A percentile compares a stretch with the other conserved stretches of the same genome.
These are phyloP conservation scores for Pseudomicrostroma phylloplanum DNA, from an alignment of 1,284 basidiomycete genomes.

Conservation along the genomic window DNA sequence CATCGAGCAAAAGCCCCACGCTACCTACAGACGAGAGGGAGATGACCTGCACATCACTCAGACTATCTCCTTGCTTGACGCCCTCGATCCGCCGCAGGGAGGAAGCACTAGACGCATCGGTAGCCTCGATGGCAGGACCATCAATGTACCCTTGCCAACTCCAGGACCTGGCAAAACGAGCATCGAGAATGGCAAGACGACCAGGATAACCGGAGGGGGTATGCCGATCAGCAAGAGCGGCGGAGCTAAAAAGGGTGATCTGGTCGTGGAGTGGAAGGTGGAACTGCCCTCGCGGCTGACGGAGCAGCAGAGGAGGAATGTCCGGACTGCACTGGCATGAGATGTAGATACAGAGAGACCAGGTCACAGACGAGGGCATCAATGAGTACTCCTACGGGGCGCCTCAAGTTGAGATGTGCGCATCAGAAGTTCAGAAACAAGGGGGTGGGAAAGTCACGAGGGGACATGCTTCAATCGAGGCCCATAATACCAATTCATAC, in stretches of 20 bases:
- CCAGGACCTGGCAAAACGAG: conserved; percentile 26
- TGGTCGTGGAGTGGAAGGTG: conserved; percentile 46
- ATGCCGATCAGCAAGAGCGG: conserved; percentile 48
- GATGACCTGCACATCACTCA: conserved; percentile 39
- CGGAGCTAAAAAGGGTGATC: conserved; percentile 42
- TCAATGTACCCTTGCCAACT: conserved; percentile 40
- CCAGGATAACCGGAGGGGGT: conserved; percentile 42
- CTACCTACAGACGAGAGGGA: conserved; percentile 39
- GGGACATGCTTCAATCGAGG: no score
- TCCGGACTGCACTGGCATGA: conserved; percentile 28
- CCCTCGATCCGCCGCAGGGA: conserved; percentile 42
- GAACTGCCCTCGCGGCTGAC: conserved; percentile 39
- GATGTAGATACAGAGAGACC: no score
- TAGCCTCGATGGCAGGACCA: conserved; percentile 39
- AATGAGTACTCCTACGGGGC: no score
- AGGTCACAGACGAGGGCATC: no score
- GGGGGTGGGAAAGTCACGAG: no score
- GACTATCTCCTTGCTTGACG: conserved; percentile 38
- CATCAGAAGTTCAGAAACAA: no score
- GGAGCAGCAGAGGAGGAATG: conserved; percentile 25
- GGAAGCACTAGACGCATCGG: conserved; percentile 28
- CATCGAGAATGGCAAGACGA: conserved; percentile 39
- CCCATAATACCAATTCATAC: no score
- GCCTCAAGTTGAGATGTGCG: no score
- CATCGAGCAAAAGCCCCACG: conserved; percentile 46